Evolutionary conservation across 164 flowering plant species (phyloP).

Genomic region (Vitis labrusca): DNA sequence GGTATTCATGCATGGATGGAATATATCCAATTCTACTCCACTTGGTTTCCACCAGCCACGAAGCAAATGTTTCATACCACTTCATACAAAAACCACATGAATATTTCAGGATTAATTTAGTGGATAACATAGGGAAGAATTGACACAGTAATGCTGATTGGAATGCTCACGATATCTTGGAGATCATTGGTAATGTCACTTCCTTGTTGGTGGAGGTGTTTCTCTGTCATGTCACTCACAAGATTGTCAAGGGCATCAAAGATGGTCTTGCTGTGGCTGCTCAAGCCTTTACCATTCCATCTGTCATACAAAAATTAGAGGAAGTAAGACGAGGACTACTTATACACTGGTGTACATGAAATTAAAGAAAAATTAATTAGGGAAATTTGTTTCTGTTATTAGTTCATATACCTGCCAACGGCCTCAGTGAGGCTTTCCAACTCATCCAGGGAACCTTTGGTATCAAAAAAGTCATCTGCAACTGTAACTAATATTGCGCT

Average conservation of each 20-base stretch:
- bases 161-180: constrained; percentile 21
- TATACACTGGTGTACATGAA: too few relatives aligned
- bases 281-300: constrained; percentile 36
- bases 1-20: constrained; percentile 36
- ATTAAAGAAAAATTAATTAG: too few relatives aligned
- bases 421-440: constrained; percentile 25
- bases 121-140: not conserved
- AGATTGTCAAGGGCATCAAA: constrained; percentile 37
- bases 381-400: constrained; percentile 11
- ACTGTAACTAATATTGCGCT: constrained; percentile 23
- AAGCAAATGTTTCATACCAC: constrained; percentile 38
- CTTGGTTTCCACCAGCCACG: constrained; percentile 42
- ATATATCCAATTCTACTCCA: constrained; percentile 29
- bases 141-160: too few relatives aligned
- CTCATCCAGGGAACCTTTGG: constrained; percentile 6
- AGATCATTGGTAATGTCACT: constrained; percentile 15
- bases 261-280: constrained; percentile 30
- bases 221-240: constrained; percentile 23
- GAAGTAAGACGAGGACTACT: too few relatives aligned
- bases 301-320: constrained; percentile 12
- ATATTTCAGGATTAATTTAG: not conserved
- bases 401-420: not conserved
- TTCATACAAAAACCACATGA: not conserved
- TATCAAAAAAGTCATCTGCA: constrained; percentile 29
- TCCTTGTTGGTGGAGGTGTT: constrained; percentile 14